Conservation (phyloP, 2,329 filamentous ascomycete genomes). For the Rhexocercosporidium sp. region DNA sequence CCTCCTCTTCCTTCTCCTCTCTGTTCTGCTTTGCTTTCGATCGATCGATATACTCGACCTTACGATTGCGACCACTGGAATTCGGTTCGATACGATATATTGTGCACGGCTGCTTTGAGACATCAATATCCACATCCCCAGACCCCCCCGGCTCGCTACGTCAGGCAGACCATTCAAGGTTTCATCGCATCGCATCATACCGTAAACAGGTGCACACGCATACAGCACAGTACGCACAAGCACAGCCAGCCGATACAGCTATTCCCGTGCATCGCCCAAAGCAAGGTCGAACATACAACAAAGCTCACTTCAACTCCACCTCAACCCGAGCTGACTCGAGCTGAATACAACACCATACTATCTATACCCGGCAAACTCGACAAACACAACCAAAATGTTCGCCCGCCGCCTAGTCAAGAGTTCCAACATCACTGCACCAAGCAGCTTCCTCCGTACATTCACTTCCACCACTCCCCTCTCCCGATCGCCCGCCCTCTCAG, state of each 20-base stretch:
- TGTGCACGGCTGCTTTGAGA: neutral
- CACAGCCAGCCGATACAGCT: neutral
- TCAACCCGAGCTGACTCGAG: constrained; percentile 1
- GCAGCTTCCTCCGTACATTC: constrained; percentile 57
- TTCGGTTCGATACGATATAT: neutral
- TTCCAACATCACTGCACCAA: constrained; percentile 42
- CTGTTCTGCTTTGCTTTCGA: constrained; percentile 23
- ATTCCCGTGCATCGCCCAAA: neutral
- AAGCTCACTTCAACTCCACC: neutral
- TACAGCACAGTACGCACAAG: neutral
- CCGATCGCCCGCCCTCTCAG: constrained; percentile 77
- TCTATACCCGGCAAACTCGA: neutral
- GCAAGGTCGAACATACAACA: constrained; percentile 1
- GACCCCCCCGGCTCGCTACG: constrained; percentile 12
- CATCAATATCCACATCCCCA: neutral
- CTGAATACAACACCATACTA: constrained; percentile 35
- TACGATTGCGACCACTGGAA: neutral
- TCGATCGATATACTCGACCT: neutral
- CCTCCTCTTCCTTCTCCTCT: constrained; percentile 7
- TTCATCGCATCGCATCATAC: neutral
- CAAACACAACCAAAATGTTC: constrained; percentile 40
- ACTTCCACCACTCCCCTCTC: constrained; percentile 58
- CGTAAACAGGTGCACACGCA: neutral
- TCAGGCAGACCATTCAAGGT: neutral
- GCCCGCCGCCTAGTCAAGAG: constrained; percentile 33